phyloP scores from a whole-genome alignment of 2,329 filamentous ascomycete genomes.

The Aspergillus fumigatiaffinis region DNA sequence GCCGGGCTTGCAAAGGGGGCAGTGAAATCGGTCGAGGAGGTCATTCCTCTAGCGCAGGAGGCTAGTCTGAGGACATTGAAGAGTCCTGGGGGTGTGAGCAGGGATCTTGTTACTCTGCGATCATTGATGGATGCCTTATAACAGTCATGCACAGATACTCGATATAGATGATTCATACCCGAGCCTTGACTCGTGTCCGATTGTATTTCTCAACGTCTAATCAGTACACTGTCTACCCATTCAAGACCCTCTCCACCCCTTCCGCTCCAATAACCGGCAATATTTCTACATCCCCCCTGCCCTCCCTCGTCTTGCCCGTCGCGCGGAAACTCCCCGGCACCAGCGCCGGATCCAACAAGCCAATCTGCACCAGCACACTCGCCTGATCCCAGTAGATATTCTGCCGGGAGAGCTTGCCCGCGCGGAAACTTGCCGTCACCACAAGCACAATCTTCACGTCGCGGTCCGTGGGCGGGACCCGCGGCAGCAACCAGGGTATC shows the following conservation, averaged over 20 bases:
- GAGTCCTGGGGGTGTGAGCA: slow-evolving; percentile 65
- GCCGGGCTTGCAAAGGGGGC: slow-evolving; percentile 65
- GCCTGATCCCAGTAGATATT: slow-evolving; percentile 63
- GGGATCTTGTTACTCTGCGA: slow-evolving; percentile 24
- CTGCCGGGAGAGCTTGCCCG: slow-evolving; percentile 42
- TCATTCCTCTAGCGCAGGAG: slow-evolving; percentile 76
- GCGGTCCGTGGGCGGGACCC: slow-evolving; percentile 50
- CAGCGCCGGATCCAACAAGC: slow-evolving; percentile 52
- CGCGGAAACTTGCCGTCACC: slow-evolving; percentile 43
- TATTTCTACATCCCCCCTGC: slow-evolving; percentile 23
- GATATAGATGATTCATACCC: not conserved
- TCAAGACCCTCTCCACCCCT: slow-evolving; percentile 21
- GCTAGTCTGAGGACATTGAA: slow-evolving; percentile 76
- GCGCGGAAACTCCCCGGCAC: slow-evolving; percentile 45
- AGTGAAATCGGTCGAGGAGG: slow-evolving; percentile 47
- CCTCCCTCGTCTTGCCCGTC: slow-evolving; percentile 25
- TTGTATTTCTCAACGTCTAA: not conserved
- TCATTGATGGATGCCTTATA: not conserved
- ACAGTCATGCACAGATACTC: not conserved
- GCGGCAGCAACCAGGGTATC: slow-evolving; percentile 55
- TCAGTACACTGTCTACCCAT: slow-evolving; percentile 11
- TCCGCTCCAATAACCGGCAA: slow-evolving; percentile 36
- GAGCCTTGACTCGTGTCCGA: not conserved
- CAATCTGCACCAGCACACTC: slow-evolving; percentile 56
- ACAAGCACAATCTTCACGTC: slow-evolving; percentile 53